Conservation (phyloP, 352 stramenopile genomes). For the Chrysophaeum taylorii region DNA sequence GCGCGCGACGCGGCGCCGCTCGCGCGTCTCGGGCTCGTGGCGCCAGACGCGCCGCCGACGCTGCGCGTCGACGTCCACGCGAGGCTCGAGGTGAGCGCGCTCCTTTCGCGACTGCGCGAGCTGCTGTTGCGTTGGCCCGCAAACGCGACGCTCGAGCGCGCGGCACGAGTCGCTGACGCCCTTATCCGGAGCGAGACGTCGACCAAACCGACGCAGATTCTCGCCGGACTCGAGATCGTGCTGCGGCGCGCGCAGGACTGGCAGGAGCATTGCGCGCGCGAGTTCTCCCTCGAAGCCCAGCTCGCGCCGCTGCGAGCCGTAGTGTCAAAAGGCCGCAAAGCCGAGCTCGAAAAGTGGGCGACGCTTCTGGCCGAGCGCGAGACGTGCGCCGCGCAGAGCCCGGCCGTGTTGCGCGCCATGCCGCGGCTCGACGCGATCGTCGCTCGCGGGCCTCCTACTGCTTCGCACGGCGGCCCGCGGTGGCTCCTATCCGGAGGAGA, state of each 20-base stretch:
- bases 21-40: too few relatives aligned
- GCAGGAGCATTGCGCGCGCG: slow-evolving; percentile 84
- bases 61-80: too few relatives aligned
- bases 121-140: slow-evolving; percentile 76
- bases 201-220: slow-evolving; percentile 64
- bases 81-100: neutral
- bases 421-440: slow-evolving; percentile 23
- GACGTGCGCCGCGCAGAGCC: slow-evolving; percentile 25
- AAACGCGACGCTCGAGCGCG: slow-evolving; percentile 87
- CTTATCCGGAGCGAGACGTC: slow-evolving; percentile 51
- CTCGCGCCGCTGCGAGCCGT: slow-evolving; percentile 77
- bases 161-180: slow-evolving; percentile 72
- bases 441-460: slow-evolving; percentile 21
- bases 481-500: too few relatives aligned
- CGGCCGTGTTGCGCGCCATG: too few relatives aligned
- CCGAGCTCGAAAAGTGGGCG: slow-evolving; percentile 95
- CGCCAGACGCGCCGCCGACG: too few relatives aligned
- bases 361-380: slow-evolving; percentile 76
- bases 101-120: too few relatives aligned
- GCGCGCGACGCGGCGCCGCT: too few relatives aligned
- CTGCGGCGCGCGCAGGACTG: slow-evolving; percentile 94
- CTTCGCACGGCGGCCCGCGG: slow-evolving; percentile 1
- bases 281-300: slow-evolving; percentile 76
- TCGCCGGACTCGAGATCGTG: slow-evolving; percentile 87
- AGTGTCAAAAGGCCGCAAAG: slow-evolving; percentile 90